Conservation (phyloP, 495 filamentous ascomycete species). For the Penicillium goetzii region DNA sequence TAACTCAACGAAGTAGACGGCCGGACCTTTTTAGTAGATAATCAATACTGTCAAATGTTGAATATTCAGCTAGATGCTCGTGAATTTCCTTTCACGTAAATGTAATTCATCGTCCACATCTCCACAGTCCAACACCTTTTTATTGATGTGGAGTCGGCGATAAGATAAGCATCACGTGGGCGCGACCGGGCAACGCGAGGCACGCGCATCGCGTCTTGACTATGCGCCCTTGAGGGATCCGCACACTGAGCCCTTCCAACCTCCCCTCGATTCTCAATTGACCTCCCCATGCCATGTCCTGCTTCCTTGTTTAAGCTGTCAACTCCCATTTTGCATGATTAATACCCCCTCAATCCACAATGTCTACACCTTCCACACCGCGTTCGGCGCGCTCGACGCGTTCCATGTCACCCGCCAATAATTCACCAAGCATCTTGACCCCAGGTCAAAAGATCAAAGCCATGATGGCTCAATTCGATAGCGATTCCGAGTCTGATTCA, state of each 20-base stretch:
- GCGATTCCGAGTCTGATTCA: slow-evolving; percentile 57
- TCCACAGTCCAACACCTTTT: not conserved
- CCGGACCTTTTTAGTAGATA: not conserved
- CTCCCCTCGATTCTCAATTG: slow-evolving; percentile 5
- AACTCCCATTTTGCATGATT: not conserved
- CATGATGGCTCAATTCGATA: slow-evolving; percentile 65
- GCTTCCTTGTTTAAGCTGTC: not conserved
- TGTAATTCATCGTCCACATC: too few species aligned
- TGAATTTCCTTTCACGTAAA: too few species aligned
- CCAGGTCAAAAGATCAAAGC: slow-evolving; percentile 72
- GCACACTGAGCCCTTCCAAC: slow-evolving; percentile 13
- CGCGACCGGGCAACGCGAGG: slow-evolving; percentile 31
- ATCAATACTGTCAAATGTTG: not conserved
- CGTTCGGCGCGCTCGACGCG: slow-evolving; percentile 50
- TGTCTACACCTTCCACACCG: slow-evolving; percentile 50
- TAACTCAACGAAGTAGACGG: too few species aligned
- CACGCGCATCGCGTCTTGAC: slow-evolving; percentile 35
- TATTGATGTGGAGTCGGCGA: slow-evolving; percentile 3
- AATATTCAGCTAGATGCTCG: too few species aligned
- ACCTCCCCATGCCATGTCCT: slow-evolving; percentile 14
- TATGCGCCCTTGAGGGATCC: slow-evolving; percentile 32
- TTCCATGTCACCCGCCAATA: slow-evolving; percentile 37
- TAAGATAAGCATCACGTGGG: slow-evolving; percentile 32
- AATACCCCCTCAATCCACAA: slow-evolving; percentile 19
- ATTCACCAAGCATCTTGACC: slow-evolving; percentile 56